These are phyloP conservation scores for Ganoderma lucidum DNA, from an alignment of 1,284 basidiomycete species.

Conservation along the genomic window DNA sequence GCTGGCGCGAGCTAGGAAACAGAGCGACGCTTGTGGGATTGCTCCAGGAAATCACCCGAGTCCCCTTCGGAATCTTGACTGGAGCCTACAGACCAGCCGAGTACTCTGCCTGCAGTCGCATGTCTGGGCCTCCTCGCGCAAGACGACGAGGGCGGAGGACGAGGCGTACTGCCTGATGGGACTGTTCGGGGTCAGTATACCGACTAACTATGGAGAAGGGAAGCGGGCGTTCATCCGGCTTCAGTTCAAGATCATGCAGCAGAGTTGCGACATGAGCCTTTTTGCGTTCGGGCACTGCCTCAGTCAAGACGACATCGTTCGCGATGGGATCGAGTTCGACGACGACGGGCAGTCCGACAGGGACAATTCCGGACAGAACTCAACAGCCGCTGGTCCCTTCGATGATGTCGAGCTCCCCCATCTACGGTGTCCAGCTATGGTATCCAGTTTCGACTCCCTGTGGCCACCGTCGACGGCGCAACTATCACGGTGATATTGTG, in stretches of 20 bases:
- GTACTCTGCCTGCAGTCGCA: neutral
- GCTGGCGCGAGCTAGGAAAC: neutral
- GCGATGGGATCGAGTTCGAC: neutral
- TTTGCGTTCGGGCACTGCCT: neutral
- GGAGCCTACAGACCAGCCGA: neutral
- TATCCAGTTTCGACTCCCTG: slow-evolving; percentile 7
- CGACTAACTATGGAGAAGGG: slow-evolving; percentile 12
- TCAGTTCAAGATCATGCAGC: slow-evolving; percentile 17
- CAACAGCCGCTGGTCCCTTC: neutral
- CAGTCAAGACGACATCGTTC: neutral
- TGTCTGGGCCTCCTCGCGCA: neutral
- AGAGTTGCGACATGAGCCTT: slow-evolving; percentile 1
- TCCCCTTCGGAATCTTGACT: neutral
- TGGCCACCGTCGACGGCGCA: neutral
- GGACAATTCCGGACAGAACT: neutral
- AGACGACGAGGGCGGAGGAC: neutral
- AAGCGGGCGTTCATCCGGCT: slow-evolving; percentile 7
- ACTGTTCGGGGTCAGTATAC: neutral
- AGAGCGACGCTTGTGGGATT: neutral
- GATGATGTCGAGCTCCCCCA: neutral
- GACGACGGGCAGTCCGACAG: too few relatives aligned
- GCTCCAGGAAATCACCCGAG: neutral
- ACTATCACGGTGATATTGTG: slow-evolving; percentile 6
- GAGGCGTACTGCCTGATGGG: slow-evolving; percentile 1
- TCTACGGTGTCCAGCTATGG: neutral